Base-by-base conservation (phyloP, 495 filamentous ascomycete species). In the Annulohypoxylon maeteangense region DNA sequence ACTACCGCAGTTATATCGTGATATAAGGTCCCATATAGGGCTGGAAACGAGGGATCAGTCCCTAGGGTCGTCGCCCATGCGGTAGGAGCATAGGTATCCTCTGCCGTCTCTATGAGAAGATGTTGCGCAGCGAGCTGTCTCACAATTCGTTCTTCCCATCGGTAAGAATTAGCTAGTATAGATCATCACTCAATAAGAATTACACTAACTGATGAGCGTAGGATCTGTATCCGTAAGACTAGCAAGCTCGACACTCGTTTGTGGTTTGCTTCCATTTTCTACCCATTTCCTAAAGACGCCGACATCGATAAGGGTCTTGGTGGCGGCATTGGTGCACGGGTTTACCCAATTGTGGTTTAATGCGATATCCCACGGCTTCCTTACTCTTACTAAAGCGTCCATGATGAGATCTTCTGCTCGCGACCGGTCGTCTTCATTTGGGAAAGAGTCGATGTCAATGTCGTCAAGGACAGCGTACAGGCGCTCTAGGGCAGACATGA, bases 241-340 rank as follows among this genome's bases (percentile, higher is more conserved):
- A 22, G 69, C 72, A 8, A 78, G 74, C 54, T 55, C 18, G 45
- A 27, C 31, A 40, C 61, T 58, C 7, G 74, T 72, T 4, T 73
- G 65, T 32, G 65, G 57, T 23, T 71, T 70, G 18, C 58, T 70
- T 11, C 64, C 58, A 29, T 54, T 55, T 10, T 62, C 70, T 12
- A 57, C 71, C 76, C 76, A 78, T 38, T 72, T 71, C 42, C 53
- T 70, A 22, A 76, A 78, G 31, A 78, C 61, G 36, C 76, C 76
- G 7, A 67, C 55, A 31, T 78, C 74, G 57, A 76, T 74, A 44
- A 71, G 68, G 27, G 68, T 73, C 63, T 76, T 72, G 42, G 71
- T 64, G n/a, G 68, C 38, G 14, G 5, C 62, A 18, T 65, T 22
- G 40, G 53, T 65, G 12, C 29, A n/a, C 4, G 50, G 38, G 40